These are phyloP conservation scores for Pseudocercospora macadamiae DNA, from an alignment of 2,329 filamentous ascomycete species.

Conservation along the genomic window DNA sequence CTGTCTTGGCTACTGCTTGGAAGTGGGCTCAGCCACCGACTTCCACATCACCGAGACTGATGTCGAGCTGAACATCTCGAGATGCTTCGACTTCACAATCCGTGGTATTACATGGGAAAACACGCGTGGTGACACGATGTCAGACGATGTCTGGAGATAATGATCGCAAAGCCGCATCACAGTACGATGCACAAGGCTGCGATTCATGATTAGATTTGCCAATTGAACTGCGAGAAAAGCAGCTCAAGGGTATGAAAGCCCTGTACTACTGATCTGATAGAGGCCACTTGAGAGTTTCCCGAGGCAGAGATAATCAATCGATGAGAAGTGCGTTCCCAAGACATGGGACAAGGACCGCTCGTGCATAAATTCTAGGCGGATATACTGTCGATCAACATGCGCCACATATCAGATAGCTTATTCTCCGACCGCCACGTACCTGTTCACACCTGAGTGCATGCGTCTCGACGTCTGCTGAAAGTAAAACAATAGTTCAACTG, in stretches of 20 bases:
- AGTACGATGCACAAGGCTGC: not conserved
- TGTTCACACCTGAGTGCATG: not conserved
- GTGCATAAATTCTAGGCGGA: slow-evolving; percentile 7
- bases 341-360: slow-evolving; percentile 18
- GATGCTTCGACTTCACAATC: not conserved
- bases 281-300: too few species aligned
- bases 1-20: slow-evolving; percentile 31
- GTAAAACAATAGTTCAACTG: not conserved
- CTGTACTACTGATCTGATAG: too few species aligned
- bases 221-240: too few species aligned
- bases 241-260: too few species aligned
- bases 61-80: slow-evolving; percentile 7
- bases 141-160: not conserved
- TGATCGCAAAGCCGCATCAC: not conserved
- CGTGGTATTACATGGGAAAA: not conserved
- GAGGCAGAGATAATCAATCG: too few species aligned
- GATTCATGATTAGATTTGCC: too few species aligned
- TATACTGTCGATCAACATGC: slow-evolving; percentile 6
- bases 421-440: too few species aligned
- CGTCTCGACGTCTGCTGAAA: slow-evolving; percentile 14
- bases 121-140: not conserved
- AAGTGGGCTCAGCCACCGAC: slow-evolving; percentile 43
- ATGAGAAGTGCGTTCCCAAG: not conserved
- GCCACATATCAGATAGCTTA: slow-evolving; percentile 10
- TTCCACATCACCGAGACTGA: slow-evolving; percentile 10